phyloP scores from a whole-genome alignment of 257 asterid species.

The Gentiana macrophylla region DNA sequence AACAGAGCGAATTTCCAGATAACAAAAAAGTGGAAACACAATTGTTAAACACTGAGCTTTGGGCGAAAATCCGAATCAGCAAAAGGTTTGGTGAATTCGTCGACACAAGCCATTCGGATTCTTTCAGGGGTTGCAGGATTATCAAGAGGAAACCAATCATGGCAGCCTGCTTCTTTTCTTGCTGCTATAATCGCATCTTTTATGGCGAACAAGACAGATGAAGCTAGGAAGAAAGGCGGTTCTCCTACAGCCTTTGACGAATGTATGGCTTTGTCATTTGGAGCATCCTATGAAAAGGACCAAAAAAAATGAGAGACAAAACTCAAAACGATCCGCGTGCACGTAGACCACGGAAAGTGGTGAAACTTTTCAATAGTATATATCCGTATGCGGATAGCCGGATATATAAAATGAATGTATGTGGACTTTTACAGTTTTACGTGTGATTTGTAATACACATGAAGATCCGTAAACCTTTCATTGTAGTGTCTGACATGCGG shows the following conservation, averaged over 20 bases:
- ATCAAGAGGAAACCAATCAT: conserved; percentile 76
- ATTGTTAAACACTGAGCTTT: conserved; percentile 47
- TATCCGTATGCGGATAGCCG: too few species aligned
- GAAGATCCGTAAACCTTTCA: too few species aligned
- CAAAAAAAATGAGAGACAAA: too few species aligned
- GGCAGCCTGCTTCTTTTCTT: conserved; percentile 58
- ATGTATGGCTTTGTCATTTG: conserved; percentile 74
- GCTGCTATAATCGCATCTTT: conserved; percentile 81
- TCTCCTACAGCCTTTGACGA: conserved; percentile 97
- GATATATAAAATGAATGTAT: too few species aligned
- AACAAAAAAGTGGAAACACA: too few species aligned
- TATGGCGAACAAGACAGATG: conserved; percentile 74
- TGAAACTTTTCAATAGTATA: too few species aligned
- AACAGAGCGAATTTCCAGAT: too few species aligned
- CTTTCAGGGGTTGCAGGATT: conserved; percentile 97
- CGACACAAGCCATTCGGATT: conserved; percentile 88
- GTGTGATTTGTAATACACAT: too few species aligned
- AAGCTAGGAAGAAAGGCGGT: conserved; percentile 90
- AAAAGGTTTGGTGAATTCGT: conserved; percentile 51
- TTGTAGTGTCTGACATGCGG: too few species aligned
- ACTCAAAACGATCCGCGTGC: too few species aligned
- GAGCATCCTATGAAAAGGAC: conserved; percentile 51
- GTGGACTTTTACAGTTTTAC: too few species aligned
- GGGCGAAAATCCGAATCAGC: conserved; percentile 42
- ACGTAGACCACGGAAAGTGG: too few species aligned